Evolutionary conservation across 768 basidiomycete species (phyloP).

Genomic region (Pholiota microspora): DNA sequence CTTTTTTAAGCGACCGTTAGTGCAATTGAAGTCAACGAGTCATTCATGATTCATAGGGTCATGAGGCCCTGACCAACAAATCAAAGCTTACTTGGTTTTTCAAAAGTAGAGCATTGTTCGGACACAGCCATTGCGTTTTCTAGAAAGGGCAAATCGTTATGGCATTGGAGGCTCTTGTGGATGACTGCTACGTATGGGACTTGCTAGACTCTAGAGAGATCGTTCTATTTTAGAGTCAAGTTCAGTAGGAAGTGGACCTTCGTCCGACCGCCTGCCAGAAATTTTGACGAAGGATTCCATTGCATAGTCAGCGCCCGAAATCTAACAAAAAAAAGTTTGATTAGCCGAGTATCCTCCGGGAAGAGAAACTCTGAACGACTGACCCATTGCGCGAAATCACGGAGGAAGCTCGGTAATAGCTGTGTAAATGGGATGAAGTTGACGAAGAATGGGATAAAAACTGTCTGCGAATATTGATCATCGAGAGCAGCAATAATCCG

Average conservation of each 20-base stretch:
- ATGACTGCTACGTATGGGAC: slow-evolving; percentile 11
- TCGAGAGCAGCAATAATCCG: slow-evolving; percentile 80
- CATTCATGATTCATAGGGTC: neutral
- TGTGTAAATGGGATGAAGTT: slow-evolving; percentile 55
- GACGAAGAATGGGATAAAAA: slow-evolving; percentile 72
- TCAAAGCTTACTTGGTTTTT: no score
- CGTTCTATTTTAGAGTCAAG: slow-evolving; percentile 18
- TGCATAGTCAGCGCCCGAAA: slow-evolving; percentile 65
- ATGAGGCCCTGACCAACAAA: neutral
- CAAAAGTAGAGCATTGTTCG: no score
- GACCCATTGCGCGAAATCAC: slow-evolving; percentile 80
- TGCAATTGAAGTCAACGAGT: no score
- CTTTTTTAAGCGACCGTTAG: neutral
- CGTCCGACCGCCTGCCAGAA: slow-evolving; percentile 57
- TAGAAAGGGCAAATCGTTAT: neutral
- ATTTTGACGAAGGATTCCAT: slow-evolving; percentile 71
- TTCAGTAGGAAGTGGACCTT: slow-evolving; percentile 29
- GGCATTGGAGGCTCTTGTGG: slow-evolving; percentile 10
- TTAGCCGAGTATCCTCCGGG: neutral
- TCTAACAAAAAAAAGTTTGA: slow-evolving; percentile 33
- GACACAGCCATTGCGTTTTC: no score
- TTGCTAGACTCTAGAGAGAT: slow-evolving; percentile 6
- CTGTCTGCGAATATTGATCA: slow-evolving; percentile 68
- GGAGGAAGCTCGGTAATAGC: slow-evolving; percentile 66
- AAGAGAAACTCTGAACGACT: slow-evolving; percentile 15